Evolutionary conservation across 2,329 filamentous ascomycete genomes (phyloP).

Genomic region (Trichoderma aggressivum): DNA sequence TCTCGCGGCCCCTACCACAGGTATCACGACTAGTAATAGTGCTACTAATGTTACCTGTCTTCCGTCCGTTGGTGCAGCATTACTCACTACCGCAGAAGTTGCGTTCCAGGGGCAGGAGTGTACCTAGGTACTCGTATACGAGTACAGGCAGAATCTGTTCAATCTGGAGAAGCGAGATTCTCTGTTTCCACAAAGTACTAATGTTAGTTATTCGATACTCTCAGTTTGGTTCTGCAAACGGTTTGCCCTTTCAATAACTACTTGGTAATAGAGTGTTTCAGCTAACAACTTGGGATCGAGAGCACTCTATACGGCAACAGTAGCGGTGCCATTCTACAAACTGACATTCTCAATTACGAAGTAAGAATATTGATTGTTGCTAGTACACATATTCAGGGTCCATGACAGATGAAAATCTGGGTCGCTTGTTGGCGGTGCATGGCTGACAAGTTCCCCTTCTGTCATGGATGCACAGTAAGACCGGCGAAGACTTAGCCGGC

Average conservation of each 20-base stretch:
- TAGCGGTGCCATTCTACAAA: neutral
- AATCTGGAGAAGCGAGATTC: neutral
- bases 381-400: neutral
- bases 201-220: neutral
- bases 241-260: neutral
- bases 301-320: neutral
- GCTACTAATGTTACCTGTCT: neutral
- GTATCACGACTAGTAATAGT: neutral
- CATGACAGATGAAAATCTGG: neutral
- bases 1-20: neutral
- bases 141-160: neutral
- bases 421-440: neutral
- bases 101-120: neutral
- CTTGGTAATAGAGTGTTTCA: neutral
- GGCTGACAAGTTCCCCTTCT: neutral
- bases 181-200: neutral
- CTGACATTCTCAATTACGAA: neutral
- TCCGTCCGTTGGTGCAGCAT: too few relatives aligned
- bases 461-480: neutral
- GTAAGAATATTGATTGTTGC: neutral
- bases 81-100: neutral
- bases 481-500: conserved; percentile 1
- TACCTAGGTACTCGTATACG: too few relatives aligned
- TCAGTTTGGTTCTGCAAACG: neutral
- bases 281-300: neutral